phyloP scores from a whole-genome alignment of 2,329 filamentous ascomycete species.

The Stromatinia cepivora region DNA sequence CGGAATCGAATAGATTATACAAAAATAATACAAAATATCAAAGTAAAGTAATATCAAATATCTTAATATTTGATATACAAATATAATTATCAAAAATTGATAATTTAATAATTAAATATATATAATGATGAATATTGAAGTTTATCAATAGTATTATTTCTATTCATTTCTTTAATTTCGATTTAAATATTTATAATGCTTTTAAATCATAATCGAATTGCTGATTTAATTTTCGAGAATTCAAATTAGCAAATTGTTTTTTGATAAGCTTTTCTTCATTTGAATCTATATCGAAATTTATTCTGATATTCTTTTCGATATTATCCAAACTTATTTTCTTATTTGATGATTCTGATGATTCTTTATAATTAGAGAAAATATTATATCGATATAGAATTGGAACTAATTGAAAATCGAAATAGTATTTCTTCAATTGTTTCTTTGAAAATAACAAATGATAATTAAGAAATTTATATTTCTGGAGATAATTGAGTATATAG shows the following conservation, averaged over 20 bases:
- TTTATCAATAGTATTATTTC: neutral
- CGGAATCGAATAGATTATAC: neutral
- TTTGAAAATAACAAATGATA: neutral
- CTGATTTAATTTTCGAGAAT: constrained; percentile 5
- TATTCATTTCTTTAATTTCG: neutral
- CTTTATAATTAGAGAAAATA: neutral
- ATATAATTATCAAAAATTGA: constrained; percentile 2
- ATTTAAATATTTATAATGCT: neutral
- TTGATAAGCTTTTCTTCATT: too few relatives aligned
- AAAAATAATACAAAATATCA: neutral
- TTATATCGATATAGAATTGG: neutral
- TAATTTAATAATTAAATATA: neutral
- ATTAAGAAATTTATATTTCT: too few relatives aligned
- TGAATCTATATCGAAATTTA: neutral
- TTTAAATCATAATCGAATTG: neutral
- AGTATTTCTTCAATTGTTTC: neutral
- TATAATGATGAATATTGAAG: neutral
- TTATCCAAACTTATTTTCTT: neutral
- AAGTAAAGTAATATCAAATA: neutral
- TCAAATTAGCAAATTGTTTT: neutral
- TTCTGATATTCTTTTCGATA: neutral
- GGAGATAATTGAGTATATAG: too few relatives aligned
- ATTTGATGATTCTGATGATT: neutral
- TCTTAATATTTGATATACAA: neutral
- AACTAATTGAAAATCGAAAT: neutral